These are phyloP conservation scores for Arthrobotrys sphaeroides DNA, from an alignment of 2,329 filamentous ascomycete species.

Conservation along the genomic window DNA sequence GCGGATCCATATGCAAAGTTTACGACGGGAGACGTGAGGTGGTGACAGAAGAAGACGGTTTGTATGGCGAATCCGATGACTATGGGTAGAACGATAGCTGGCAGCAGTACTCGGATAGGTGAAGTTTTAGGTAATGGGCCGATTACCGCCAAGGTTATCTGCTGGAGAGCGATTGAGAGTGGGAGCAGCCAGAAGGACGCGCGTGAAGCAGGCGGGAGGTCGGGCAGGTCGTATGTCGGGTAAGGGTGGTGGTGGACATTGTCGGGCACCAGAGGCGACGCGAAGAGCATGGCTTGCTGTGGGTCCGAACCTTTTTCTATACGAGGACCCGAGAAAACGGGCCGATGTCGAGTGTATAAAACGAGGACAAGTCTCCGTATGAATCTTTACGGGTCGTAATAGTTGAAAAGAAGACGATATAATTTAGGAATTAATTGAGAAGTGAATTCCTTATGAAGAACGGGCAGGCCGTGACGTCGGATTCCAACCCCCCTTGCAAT, in stretches of 20 bases:
- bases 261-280: conserved; percentile 35
- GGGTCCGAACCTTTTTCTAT: too few species aligned
- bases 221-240: conserved; percentile 26
- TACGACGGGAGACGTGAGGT: conserved; percentile 42
- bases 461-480: too few species aligned
- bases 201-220: conserved; percentile 20
- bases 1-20: conserved; percentile 44
- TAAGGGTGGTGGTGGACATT: conserved; percentile 35
- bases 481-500: not conserved
- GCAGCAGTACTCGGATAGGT: conserved; percentile 26
- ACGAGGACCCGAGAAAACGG: not conserved
- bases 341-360: not conserved
- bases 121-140: conserved; percentile 46
- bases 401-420: too few species aligned
- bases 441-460: too few species aligned
- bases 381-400: too few species aligned
- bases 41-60: conserved; percentile 28
- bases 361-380: not conserved
- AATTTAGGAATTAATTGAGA: too few species aligned
- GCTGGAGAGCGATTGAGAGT: conserved; percentile 38
- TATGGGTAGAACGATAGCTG: conserved; percentile 26
- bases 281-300: conserved; percentile 22
- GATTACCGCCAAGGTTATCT: conserved; percentile 36
- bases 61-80: conserved; percentile 42
- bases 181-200: conserved; percentile 34